phyloP scores from a whole-genome alignment of 2,329 filamentous ascomycete genomes.

The Aspergillus proliferans region DNA sequence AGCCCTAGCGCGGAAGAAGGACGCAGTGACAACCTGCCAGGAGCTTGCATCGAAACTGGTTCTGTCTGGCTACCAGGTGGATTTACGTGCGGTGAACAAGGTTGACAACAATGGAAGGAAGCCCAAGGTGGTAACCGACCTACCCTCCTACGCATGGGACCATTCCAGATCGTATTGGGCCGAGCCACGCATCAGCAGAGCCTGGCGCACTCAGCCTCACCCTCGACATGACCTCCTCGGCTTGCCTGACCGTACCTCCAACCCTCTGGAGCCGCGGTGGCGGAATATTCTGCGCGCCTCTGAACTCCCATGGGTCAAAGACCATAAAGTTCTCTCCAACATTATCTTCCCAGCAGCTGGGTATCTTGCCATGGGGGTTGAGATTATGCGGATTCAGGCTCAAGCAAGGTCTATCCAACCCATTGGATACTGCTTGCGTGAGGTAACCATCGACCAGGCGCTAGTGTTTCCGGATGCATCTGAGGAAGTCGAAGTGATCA shows the following conservation, averaged over 20 bases:
- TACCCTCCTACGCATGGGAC: conserved; percentile 9
- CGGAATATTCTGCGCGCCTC: conserved; percentile 12
- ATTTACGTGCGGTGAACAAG: background rate
- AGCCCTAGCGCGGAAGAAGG: background rate
- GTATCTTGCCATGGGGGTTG: background rate
- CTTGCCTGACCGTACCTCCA: conserved; percentile 1
- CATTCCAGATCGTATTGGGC: conserved; percentile 6
- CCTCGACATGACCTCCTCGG: background rate
- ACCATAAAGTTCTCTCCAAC: conserved; percentile 16
- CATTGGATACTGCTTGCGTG: conserved; percentile 6
- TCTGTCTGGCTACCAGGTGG: background rate
- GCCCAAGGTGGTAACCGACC: background rate
- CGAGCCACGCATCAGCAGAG: conserved; percentile 1
- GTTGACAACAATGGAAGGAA: background rate
- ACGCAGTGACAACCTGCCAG: background rate
- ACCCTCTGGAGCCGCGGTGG: conserved; percentile 10
- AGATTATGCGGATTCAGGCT: background rate
- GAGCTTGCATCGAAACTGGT: conserved; percentile 3
- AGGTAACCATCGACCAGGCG: conserved; percentile 9
- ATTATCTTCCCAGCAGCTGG: conserved; percentile 8
- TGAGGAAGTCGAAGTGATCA: conserved; percentile 3
- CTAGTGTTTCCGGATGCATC: conserved; percentile 5
- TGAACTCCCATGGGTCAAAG: conserved; percentile 21
- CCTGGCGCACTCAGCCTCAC: background rate
- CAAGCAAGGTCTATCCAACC: background rate